Percentiles rank a stretch among this genome's conserved stretches.
Conservation (phyloP, 2,329 filamentous ascomycete species). For the Curvularia eragrostidis region DNA sequence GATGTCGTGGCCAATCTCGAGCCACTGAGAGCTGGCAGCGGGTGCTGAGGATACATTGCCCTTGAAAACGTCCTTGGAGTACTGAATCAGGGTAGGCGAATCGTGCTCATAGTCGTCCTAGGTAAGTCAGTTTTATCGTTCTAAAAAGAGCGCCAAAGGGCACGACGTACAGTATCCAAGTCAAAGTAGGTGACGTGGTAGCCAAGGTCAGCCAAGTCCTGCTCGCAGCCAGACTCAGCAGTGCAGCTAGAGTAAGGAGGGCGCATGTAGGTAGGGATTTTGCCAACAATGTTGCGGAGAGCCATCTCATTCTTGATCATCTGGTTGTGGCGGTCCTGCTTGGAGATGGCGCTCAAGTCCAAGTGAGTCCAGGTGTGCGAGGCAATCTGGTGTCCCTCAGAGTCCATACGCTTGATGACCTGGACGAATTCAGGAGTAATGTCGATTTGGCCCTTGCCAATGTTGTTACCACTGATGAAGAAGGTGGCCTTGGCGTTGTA, state of each 20-base stretch:
- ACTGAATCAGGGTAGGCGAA: slow-evolving; percentile 56
- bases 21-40: slow-evolving; percentile 24
- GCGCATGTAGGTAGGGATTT: slow-evolving; percentile 63
- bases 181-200: slow-evolving; percentile 69
- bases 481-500: slow-evolving; percentile 72
- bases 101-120: slow-evolving; percentile 65
- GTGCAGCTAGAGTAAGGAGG: slow-evolving; percentile 59
- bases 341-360: slow-evolving; percentile 55
- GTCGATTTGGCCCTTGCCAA: slow-evolving; percentile 64
- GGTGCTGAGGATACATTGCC: slow-evolving; percentile 51
- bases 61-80: slow-evolving; percentile 62
- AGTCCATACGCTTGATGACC: slow-evolving; percentile 63
- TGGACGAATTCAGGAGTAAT: slow-evolving; percentile 55
- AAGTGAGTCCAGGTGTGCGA: slow-evolving; percentile 65
- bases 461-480: slow-evolving; percentile 67
- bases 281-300: slow-evolving; percentile 62
- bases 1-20: slow-evolving; percentile 63
- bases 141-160: not conserved
- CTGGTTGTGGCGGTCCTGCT: slow-evolving; percentile 54
- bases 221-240: slow-evolving; percentile 44
- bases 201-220: slow-evolving; percentile 54
- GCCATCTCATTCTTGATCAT: slow-evolving; percentile 64
- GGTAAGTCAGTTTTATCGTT: not conserved
- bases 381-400: slow-evolving; percentile 66
- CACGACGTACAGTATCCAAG: slow-evolving; percentile 56